Evolutionary conservation across 306 rosid genomes (phyloP).

Genomic region (Trifolium subterraneum): DNA sequence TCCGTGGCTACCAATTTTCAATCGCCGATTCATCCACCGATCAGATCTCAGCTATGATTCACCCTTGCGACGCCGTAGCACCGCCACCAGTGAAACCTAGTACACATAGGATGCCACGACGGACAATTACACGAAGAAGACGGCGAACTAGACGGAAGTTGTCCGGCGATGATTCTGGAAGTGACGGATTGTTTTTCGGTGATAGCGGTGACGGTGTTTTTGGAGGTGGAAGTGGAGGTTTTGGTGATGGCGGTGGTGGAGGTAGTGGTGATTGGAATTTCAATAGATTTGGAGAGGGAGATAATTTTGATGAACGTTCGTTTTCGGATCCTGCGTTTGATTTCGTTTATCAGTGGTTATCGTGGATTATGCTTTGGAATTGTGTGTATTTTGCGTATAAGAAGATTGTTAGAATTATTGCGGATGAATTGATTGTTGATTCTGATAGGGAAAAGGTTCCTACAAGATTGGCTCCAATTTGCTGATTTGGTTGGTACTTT

Average conservation of each 20-base stretch:
- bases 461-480: constrained; percentile 61
- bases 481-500: constrained; percentile 53
- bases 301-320: constrained; percentile 68
- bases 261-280: constrained; percentile 85
- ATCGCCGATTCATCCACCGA: constrained; percentile 41
- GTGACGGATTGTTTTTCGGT: constrained; percentile 55
- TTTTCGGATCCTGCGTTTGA: constrained; percentile 76
- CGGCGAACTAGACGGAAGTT: constrained; percentile 66
- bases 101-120: constrained; percentile 48
- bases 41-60: constrained; percentile 67
- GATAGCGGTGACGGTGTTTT: constrained; percentile 56
- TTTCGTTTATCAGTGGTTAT: constrained; percentile 83
- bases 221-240: constrained; percentile 51
- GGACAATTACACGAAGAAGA: constrained; percentile 64
- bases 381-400: constrained; percentile 87
- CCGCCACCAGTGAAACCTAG: constrained; percentile 71
- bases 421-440: constrained; percentile 62
- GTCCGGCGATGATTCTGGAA: constrained; percentile 55
- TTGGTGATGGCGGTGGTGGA: constrained; percentile 44
- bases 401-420: constrained; percentile 62
- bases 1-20: constrained; percentile 48
- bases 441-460: constrained; percentile 70
- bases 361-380: constrained; percentile 83
- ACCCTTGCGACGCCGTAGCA: constrained; percentile 67
- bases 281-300: constrained; percentile 65